Evolutionary conservation across 2,329 filamentous ascomycete species (phyloP).

Genomic region (Pseudomassariella vexata): DNA sequence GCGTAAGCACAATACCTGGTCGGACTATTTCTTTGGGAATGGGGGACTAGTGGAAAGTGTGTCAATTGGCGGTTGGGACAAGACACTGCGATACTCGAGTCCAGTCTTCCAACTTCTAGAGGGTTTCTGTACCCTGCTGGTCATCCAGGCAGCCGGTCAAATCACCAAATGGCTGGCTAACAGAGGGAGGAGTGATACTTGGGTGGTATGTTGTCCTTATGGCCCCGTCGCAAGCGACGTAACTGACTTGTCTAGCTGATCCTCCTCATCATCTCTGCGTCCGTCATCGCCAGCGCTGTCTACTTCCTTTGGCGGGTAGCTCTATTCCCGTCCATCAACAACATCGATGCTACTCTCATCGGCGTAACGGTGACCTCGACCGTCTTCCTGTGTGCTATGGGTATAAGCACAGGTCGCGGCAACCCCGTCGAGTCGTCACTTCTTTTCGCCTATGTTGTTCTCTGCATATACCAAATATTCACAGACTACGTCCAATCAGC

Average conservation of each 20-base stretch:
- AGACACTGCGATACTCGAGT: conserved; percentile 79
- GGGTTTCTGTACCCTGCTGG: conserved; percentile 91
- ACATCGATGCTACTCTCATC: conserved; percentile 86
- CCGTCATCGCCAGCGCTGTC: conserved; percentile 85
- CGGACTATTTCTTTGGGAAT: conserved; percentile 83
- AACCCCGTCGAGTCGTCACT: conserved; percentile 94
- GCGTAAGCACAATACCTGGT: conserved; percentile 57
- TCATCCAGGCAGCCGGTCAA: conserved; percentile 92
- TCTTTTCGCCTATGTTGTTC: conserved; percentile 94
- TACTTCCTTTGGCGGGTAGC: conserved; percentile 97
- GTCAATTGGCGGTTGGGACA: conserved; percentile 84
- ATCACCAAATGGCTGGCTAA: conserved; percentile 95
- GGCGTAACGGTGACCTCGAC: conserved; percentile 89
- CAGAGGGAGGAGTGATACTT: conserved; percentile 85
- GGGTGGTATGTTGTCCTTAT: conserved; percentile 65
- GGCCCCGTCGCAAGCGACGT: conserved; percentile 24
- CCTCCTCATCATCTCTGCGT: conserved; percentile 80
- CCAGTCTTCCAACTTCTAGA: conserved; percentile 92
- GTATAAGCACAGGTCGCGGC: conserved; percentile 87
- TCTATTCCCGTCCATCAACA: conserved; percentile 87
- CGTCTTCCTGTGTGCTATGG: conserved; percentile 88
- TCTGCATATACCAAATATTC: conserved; percentile 98
- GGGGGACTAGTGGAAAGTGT: conserved; percentile 75
- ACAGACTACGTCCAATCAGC: conserved; percentile 89
- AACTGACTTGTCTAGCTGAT: conserved; percentile 61